Evolutionary conservation across 768 basidiomycete genomes (phyloP), one percentile per base, ranked within the genome.

Genomic region (Suillus decipiens): DNA sequence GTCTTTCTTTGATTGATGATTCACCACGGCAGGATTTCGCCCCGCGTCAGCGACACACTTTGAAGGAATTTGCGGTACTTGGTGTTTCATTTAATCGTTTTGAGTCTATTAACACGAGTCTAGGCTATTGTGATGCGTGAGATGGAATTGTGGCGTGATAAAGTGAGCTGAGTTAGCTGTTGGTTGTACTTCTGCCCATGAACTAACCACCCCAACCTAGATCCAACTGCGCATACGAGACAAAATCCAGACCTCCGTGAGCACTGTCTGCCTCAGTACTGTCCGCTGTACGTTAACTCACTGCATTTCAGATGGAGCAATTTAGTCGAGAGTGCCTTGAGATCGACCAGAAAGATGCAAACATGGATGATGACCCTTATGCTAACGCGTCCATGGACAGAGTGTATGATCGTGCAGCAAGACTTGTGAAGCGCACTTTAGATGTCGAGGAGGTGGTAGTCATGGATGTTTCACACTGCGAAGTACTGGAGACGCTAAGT

Each of bases 241-340:
- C 69, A 87, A 89, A 51, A 96, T 97, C 36, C 96, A 98, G 70
- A 93, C 80, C 64, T 96, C 96, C 50, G 92, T 88, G 71, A 69
- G 88, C 71, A 47, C 34, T 24, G 37, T 56, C 9, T 54, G 53
- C 36, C 56, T 60, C 55, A 63, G 14, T 54, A 43, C 33, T 41
- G 59, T 59, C 11, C 39, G 22, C 43, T 33, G 54, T 39, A 39
- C 15, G 3, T 61, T 31, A 17, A 39, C 50, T 28, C 51, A 31
- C 12, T 56, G 24, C 50, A 22, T 64, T 43, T 14, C 68, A 92
- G 86, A 96, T 98, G 95, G 95, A 98, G 73, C 86, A 92, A 67
- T 97, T 98, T 72, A 96, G 92, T 59, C 86, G 96, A 24, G 95
- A 98, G 74, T 96, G 93, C 69, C 83, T 98, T 31, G 95, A 96